Evolutionary conservation across 768 basidiomycete genomes (phyloP).

Genomic region (Boletus tylopilopsis): DNA sequence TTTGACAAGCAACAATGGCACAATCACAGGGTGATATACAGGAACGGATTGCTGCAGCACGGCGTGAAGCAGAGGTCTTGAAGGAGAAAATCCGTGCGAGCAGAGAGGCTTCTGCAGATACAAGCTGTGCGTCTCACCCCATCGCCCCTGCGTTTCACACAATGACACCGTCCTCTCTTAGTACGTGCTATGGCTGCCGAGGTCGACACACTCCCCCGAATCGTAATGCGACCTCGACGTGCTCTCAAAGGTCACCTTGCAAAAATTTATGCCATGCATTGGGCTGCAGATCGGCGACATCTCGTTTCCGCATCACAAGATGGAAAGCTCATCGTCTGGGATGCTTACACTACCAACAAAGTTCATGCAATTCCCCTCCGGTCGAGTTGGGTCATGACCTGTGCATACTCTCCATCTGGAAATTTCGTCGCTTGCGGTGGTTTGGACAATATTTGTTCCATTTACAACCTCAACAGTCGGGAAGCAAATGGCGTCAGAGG

Average conservation of each 20-base stretch:
- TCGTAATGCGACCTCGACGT: constrained; percentile 94
- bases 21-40: constrained; percentile 83
- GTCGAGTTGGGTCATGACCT: constrained; percentile 99
- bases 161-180: constrained; percentile 32
- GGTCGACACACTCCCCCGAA: constrained; percentile 91
- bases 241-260: constrained; percentile 96
- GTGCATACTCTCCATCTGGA: constrained; percentile 95
- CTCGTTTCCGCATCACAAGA: constrained; percentile 99
- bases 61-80: constrained; percentile 92
- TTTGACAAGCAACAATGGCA: constrained; percentile 48
- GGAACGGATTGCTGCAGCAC: constrained; percentile 91
- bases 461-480: constrained; percentile 90
- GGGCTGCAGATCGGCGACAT: constrained; percentile 96
- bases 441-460: constrained; percentile 98
- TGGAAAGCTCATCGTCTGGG: constrained; percentile 99
- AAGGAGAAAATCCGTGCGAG: constrained; percentile 99
- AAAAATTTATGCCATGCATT: constrained; percentile 99
- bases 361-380: constrained; percentile 98
- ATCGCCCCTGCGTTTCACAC: constrained; percentile 1
- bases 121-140: constrained; percentile 69
- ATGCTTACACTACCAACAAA: constrained; percentile 99
- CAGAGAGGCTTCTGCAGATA: constrained; percentile 96
- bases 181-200: constrained; percentile 99
- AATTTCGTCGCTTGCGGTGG: constrained; percentile 98
- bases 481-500: constrained; percentile 75